phyloP scores from a whole-genome alignment of 1,139 yeast species.

The Hyphopichia pseudoburtonii region DNA sequence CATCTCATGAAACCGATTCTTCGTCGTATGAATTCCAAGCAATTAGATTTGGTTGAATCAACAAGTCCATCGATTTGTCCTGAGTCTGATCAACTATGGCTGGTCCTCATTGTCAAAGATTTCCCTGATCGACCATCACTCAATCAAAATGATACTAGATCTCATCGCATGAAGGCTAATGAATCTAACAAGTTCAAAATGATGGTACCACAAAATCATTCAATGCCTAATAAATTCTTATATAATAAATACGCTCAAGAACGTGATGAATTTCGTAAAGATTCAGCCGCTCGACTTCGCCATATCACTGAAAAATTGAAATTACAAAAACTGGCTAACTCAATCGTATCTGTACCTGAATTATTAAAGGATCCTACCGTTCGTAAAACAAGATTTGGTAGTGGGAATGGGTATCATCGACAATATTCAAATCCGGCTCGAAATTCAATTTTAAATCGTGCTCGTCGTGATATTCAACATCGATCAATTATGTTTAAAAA shows the following conservation, averaged over 20 bases:
- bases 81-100: slow-evolving; percentile 56
- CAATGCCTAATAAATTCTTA: slow-evolving; percentile 43
- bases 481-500: slow-evolving; percentile 32
- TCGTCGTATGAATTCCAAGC: slow-evolving; percentile 45
- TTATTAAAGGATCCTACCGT: slow-evolving; percentile 42
- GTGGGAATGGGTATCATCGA: not conserved
- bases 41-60: slow-evolving; percentile 44
- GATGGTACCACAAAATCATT: not conserved
- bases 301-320: slow-evolving; percentile 41
- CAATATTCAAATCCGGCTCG: slow-evolving; percentile 11
- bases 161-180: not conserved
- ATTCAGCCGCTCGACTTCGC: slow-evolving; percentile 51
- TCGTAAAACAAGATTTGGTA: slow-evolving; percentile 16
- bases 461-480: slow-evolving; percentile 31
- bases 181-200: too few species aligned
- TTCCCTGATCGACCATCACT: slow-evolving; percentile 45
- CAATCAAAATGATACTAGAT: slow-evolving; percentile 4
- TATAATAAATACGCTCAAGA: slow-evolving; percentile 47
- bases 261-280: slow-evolving; percentile 44
- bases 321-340: slow-evolving; percentile 45
- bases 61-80: slow-evolving; percentile 45
- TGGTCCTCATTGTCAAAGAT: slow-evolving; percentile 40
- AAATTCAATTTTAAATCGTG: slow-evolving; percentile 37
- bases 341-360: slow-evolving; percentile 42
- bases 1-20: slow-evolving; percentile 46